Evolutionary conservation across 768 basidiomycete genomes (phyloP), one percentile per base, ranked within the genome.

Genomic region (Mycena latifolia): DNA sequence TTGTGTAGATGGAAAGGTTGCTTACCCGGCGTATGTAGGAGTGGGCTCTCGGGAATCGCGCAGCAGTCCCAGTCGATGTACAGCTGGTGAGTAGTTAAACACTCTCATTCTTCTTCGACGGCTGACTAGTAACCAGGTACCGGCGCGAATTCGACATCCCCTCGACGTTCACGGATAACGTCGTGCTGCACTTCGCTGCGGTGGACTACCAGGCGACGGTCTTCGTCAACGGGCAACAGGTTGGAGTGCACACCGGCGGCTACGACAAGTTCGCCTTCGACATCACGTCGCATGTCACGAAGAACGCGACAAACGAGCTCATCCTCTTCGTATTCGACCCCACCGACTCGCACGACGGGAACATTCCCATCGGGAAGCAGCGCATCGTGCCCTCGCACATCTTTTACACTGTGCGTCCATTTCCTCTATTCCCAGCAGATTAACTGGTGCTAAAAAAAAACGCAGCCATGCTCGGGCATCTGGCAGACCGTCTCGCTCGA

Each of bases 401-500:
- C 28, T 57, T 57, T 27, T 57, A 47, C 45, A 57, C 55, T 20
- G 55, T 57, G 24, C 22, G 55, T 39, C 4, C 12, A 29, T 45
- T 12, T 46, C 31, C 5, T 28, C 20, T 47, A 29, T 57, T 33
- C 11, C 11, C 15, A 17, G 24, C 20, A 20, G 37, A 27, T 31
- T 46, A 22, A n/a, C 55, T 57, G 20, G 46, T n/a, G n/a, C n/a
- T 14, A 43, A 45, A 31, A 45, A 5, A 24, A n/a, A 43, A 6
- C 5, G 6, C 41, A 57, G 55, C 55, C 55, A 1, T 57, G 55
- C 45, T 28, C 55, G 4, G 55, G 55, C 9, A 57, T 57, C 43
- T 57, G 55, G 55, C 55, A 57, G 27, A 57, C 55, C 12, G 55
- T 57, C 55, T 57, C 55, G 45, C 41, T 57, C 45, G 55, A 57